phyloP scores from a whole-genome alignment of 345 rosid genomes.

The Barbarea vulgaris region DNA sequence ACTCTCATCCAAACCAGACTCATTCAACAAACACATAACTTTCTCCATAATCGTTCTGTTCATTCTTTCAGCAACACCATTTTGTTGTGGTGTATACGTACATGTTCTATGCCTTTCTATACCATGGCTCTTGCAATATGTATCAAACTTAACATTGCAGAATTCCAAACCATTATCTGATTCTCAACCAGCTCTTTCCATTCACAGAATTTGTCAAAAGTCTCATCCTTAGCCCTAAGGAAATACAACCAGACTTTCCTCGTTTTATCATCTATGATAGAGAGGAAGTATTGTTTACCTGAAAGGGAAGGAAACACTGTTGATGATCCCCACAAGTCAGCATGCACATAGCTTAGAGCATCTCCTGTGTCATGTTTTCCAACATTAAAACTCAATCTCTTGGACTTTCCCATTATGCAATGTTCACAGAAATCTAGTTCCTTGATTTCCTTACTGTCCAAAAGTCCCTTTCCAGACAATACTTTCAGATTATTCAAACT shows the following conservation, averaged over 20 bases:
- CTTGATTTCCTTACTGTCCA: neutral
- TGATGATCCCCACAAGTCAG: no score
- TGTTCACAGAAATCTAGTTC: no score
- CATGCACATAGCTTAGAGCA: neutral
- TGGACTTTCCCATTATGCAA: no score
- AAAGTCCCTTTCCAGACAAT: accelerated
- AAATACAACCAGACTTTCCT: neutral
- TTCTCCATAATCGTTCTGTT: neutral
- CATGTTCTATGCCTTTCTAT: neutral
- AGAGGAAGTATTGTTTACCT: no score
- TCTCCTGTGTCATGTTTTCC: neutral
- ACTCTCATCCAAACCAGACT: neutral
- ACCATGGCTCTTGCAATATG: neutral
- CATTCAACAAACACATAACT: neutral
- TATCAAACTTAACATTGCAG: neutral
- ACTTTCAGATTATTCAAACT: neutral
- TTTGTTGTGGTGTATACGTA: neutral
- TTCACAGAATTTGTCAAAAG: no score
- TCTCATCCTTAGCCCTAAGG: no score
- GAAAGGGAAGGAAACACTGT: no score
- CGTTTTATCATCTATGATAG: no score
- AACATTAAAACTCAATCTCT: neutral
- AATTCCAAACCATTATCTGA: neutral
- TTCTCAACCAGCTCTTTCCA: neutral
- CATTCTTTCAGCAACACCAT: neutral